Conservation (phyloP, 495 filamentous ascomycete species). For the Xylaria grammica region DNA sequence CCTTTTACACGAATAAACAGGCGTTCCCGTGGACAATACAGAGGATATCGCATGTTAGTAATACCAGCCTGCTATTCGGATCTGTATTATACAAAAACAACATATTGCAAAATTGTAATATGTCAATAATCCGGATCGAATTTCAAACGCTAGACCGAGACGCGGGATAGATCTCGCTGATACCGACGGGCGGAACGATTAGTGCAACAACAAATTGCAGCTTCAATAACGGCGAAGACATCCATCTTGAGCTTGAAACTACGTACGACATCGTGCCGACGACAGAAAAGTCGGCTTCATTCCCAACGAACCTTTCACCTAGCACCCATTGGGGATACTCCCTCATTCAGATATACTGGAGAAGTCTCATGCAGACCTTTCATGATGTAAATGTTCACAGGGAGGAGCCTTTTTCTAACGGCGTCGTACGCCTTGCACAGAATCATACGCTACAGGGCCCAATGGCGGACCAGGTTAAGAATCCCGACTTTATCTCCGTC, state of each 20-base stretch:
- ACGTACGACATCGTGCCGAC: constrained; percentile 36
- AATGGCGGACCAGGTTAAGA: constrained; percentile 14
- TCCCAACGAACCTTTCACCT: constrained; percentile 9
- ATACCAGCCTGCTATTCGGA: constrained; percentile 15
- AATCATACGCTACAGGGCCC: constrained; percentile 8
- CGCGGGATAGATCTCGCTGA: constrained; percentile 21
- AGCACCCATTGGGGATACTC: constrained; percentile 22
- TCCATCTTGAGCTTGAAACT: constrained; percentile 28
- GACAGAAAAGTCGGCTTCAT: constrained; percentile 10
- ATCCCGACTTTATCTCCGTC: constrained; percentile 15
- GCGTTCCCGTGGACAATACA: constrained; percentile 37
- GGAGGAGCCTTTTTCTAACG: constrained; percentile 15
- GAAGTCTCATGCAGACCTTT: constrained; percentile 22
- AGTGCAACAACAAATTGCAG: constrained; percentile 26
- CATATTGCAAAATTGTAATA: constrained; percentile 30
- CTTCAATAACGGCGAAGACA: constrained; percentile 16
- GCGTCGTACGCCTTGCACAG: constrained; percentile 2
- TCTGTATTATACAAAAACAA: constrained; percentile 38
- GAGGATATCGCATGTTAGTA: constrained; percentile 28
- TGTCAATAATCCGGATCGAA: constrained; percentile 31
- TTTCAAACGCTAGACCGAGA: constrained; percentile 28
- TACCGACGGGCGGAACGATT: constrained; percentile 23
- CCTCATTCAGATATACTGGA: constrained; percentile 22
- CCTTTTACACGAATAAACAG: constrained; percentile 38
- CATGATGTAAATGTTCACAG: constrained; percentile 13